Percentiles rank a stretch among this genome's conserved stretches.
Evolutionary conservation across 805 yeast species (phyloP).

Genomic region (Blastobotrys attinorum): DNA sequence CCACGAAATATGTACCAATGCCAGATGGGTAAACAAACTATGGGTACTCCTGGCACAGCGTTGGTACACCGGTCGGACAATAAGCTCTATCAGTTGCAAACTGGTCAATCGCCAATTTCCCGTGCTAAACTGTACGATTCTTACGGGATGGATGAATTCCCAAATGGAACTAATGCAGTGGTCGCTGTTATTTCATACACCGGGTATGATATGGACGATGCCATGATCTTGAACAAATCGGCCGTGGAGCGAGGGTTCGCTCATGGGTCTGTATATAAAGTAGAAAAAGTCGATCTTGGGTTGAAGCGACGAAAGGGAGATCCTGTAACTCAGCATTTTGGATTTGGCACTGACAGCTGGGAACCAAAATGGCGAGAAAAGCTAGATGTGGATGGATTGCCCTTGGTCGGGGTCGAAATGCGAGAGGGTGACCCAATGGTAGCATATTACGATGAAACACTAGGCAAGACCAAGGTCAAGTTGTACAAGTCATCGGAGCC

Average conservation of each 20-base stretch:
- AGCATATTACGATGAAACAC: conserved; percentile 85
- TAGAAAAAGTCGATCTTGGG: conserved; percentile 80
- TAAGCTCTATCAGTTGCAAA: conserved; percentile 83
- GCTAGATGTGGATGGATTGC: conserved; percentile 88
- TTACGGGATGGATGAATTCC: conserved; percentile 97
- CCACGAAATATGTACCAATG: conserved; percentile 99
- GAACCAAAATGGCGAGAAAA: conserved; percentile 85
- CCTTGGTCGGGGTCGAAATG: conserved; percentile 76
- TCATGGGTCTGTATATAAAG: conserved; percentile 93
- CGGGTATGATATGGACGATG: conserved; percentile 99
- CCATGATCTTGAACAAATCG: conserved; percentile 95
- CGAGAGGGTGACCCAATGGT: conserved; percentile 95
- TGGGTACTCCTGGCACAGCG: conserved; percentile 99
- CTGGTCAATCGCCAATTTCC: conserved; percentile 96
- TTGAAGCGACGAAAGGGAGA: conserved; percentile 80
- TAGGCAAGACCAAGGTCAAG: conserved; percentile 85
- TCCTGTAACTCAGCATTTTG: conserved; percentile 89
- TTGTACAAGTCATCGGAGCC: conserved; percentile 92
- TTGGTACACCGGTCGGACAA: conserved; percentile 87
- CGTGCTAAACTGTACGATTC: conserved; percentile 90
- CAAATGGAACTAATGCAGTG: conserved; percentile 96
- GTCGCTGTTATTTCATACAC: conserved; percentile 98
- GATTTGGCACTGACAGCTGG: conserved; percentile 89
- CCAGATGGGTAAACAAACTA: conserved; percentile 99
- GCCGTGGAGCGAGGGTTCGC: conserved; percentile 98